A percentile compares a stretch with the other conserved stretches of the same genome.
Conservation (phyloP, 805 yeast species). For the Metschnikowia vanudenii region DNA sequence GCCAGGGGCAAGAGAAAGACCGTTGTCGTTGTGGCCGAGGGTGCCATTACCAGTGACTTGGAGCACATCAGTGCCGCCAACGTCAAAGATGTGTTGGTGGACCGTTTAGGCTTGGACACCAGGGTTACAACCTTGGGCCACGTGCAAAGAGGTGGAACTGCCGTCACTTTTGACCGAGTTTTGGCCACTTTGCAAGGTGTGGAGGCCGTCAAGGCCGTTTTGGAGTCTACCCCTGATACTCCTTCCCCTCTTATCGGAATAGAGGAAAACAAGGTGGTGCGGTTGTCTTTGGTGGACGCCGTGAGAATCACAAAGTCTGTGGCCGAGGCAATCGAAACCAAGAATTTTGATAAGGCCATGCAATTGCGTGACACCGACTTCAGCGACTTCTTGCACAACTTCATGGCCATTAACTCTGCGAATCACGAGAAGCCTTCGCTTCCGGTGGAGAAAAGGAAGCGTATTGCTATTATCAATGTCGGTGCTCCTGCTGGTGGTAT, state of each 20-base stretch:
- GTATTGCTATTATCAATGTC: conserved; percentile 68
- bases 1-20: conserved; percentile 88
- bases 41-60: conserved; percentile 83
- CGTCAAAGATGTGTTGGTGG: conserved; percentile 82
- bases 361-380: conserved; percentile 84
- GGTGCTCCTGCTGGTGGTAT: conserved; percentile 84
- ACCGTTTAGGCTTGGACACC: conserved; percentile 88
- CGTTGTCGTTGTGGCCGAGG: conserved; percentile 96
- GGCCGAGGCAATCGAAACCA: conserved; percentile 76
- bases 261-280: conserved; percentile 78
- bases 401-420: no score
- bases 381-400: conserved; percentile 60
- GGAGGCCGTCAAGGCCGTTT: conserved; percentile 91
- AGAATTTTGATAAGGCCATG: conserved; percentile 86
- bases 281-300: conserved; percentile 86
- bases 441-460: conserved; percentile 47
- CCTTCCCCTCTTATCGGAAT: conserved; percentile 96
- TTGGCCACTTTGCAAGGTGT: conserved; percentile 96
- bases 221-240: conserved; percentile 81
- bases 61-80: conserved; percentile 76
- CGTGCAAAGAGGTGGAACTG: conserved; percentile 98
- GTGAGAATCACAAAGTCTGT: conserved; percentile 85
- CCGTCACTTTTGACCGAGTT: conserved; percentile 90
- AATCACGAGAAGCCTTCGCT: conserved; percentile 57
- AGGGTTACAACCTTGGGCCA: conserved; percentile 95